A percentile compares a stretch with the other conserved stretches of the same genome.
Conservation (phyloP, 768 basidiomycete species). For the Dioszegia hungarica region DNA sequence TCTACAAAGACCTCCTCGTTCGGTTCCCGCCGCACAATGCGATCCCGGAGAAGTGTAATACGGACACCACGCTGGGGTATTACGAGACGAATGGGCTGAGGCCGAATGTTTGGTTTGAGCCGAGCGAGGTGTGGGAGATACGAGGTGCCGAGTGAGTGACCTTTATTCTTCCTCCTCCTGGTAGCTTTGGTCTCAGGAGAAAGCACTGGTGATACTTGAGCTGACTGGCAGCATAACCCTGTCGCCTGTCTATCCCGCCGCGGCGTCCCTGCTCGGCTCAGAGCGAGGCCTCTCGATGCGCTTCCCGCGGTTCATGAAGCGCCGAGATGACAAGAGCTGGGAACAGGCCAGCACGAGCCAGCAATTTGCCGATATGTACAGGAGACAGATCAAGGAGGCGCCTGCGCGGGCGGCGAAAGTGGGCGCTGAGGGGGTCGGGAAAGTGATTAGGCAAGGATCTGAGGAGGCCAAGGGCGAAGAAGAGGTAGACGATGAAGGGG, state of each 20-base stretch:
- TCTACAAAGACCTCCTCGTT: conserved; percentile 58
- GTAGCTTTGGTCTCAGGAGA: not conserved
- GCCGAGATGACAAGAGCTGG: conserved; percentile 67
- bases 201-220: conserved; percentile 42
- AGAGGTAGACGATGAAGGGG: conserved; percentile 32
- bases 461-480: conserved; percentile 54
- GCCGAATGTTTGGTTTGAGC: conserved; percentile 52
- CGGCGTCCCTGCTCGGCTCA: conserved; percentile 59
- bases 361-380: conserved; percentile 67
- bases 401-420: conserved; percentile 36
- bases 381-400: conserved; percentile 54
- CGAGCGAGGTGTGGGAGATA: conserved; percentile 69
- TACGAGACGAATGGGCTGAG: conserved; percentile 41
- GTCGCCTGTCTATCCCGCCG: conserved; percentile 80
- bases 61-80: conserved; percentile 32
- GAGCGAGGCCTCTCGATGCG: conserved; percentile 72
- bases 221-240: conserved; percentile 56
- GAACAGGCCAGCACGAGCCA: conserved; percentile 68
- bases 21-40: conserved; percentile 59
- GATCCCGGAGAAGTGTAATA: conserved; percentile 60
- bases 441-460: conserved; percentile 47
- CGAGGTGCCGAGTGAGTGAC: conserved; percentile 51
- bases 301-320: conserved; percentile 77
- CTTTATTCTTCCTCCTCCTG: not conserved
- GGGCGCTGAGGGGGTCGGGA: conserved; percentile 27